Percentiles rank a stretch among this genome's conserved stretches.
phyloP scores from a whole-genome alignment of 257 asterid genomes.

The Voacanga thouarsii region DNA sequence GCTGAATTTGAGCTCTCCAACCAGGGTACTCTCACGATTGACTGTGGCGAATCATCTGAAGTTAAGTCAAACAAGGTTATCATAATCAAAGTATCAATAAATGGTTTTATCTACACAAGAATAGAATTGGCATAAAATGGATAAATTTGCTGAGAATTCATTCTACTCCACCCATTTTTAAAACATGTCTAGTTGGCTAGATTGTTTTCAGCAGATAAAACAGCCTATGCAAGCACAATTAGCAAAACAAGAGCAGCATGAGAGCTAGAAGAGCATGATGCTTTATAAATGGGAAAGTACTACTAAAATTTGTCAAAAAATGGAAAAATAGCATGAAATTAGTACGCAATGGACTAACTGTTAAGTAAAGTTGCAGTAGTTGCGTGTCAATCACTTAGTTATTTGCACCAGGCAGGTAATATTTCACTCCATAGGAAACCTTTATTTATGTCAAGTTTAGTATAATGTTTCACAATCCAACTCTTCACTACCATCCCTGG shows the following conservation, averaged over 20 bases:
- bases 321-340: background rate
- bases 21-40: slow-evolving; percentile 64
- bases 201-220: background rate
- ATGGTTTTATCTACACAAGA: background rate
- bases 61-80: background rate
- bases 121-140: background rate
- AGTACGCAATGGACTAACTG: background rate
- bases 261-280: background rate
- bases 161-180: background rate
- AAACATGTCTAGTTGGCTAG: background rate
- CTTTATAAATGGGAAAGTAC: background rate
- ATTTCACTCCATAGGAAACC: background rate
- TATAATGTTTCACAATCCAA: background rate
- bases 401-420: background rate
- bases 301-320: background rate
- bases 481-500: background rate
- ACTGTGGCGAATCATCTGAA: slow-evolving; percentile 62
- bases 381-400: background rate
- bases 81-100: background rate
- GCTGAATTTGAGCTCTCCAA: slow-evolving; percentile 49
- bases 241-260: background rate
- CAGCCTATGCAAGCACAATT: background rate
- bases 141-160: background rate
- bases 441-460: background rate
- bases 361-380: background rate